Evolutionary conservation across 768 basidiomycete species (phyloP), one percentile per base, ranked within the genome.

Genomic region (Guyanaporus albipodus): DNA sequence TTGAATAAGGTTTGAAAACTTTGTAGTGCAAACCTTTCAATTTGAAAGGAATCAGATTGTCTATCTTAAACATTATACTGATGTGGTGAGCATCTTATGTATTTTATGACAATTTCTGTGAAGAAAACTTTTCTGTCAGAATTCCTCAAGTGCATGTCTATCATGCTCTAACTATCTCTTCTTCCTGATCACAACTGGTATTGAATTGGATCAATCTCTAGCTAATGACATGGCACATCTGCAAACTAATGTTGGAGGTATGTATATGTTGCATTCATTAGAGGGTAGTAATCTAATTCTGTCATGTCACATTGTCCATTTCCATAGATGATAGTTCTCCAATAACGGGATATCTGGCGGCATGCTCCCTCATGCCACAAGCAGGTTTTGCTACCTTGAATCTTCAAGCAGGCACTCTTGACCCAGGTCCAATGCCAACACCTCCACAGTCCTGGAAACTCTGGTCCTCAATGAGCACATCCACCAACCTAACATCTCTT

Each of bases 281-380:
- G n/a, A n/a, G n/a, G n/a, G n/a, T n/a, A n/a, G n/a, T n/a, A n/a
- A n/a, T n/a, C n/a, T n/a, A 2, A 21, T 4, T 14, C 4, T 36
- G 2, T 26, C 1, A 18, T 1, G 1, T n/a, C n/a, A 14, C 9
- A 17, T 15, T 8, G n/a, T 6, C 19, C 34, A 33, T 21, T 28
- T 12, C 24, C 15, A 31, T 17, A 42, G 39, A 18, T 21, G 6
- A 2, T 35, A 28, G n/a, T 15, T 1, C 19, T 24, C 21, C 37
- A 33, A 8, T 54, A 4, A 32, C 17, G 11, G 19, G 23, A 6
- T 46, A 53, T 35, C 14, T 56, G 12, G 50, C 55, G 24, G 42
- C 46, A 15, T 56, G 55, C 15, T 34, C 28, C 8, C 6, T 57
- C 5, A 11, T 17, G 10, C 22, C 52, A 19, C 18, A 49, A 26